Percentiles rank a stretch among this genome's conserved stretches.
phyloP scores from a whole-genome alignment of 2,329 filamentous ascomycete species.

The Parascedosporium putredinis region DNA sequence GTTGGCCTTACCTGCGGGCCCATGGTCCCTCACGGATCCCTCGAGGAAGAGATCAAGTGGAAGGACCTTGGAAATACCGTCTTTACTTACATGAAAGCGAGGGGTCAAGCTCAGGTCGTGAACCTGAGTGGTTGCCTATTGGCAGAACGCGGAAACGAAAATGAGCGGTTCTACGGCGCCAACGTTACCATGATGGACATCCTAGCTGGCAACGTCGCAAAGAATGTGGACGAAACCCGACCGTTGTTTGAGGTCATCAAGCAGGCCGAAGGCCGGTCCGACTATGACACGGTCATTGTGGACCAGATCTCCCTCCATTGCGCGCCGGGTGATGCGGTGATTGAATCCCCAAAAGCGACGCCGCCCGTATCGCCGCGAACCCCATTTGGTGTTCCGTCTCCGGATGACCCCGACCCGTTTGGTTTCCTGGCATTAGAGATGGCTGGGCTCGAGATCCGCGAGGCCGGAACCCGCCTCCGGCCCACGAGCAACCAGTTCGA shows the following conservation, averaged over 20 bases:
- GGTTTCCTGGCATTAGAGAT: slow-evolving; percentile 85
- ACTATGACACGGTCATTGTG: slow-evolving; percentile 60
- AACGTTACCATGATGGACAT: slow-evolving; percentile 44
- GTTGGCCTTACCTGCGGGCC: slow-evolving; percentile 69
- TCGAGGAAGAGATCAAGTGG: slow-evolving; percentile 41
- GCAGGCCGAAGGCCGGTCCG: slow-evolving; percentile 71
- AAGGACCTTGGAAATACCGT: slow-evolving; percentile 44
- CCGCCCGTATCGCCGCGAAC: slow-evolving; percentile 26
- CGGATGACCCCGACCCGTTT: slow-evolving; percentile 81
- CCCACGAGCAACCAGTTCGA: slow-evolving; percentile 75
- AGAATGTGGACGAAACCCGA: slow-evolving; percentile 41
- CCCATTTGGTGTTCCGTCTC: slow-evolving; percentile 67
- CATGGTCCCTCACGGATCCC: slow-evolving; percentile 44
- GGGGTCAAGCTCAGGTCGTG: slow-evolving; percentile 43
- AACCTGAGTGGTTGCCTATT: slow-evolving; percentile 47
- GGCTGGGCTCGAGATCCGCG: slow-evolving; percentile 78
- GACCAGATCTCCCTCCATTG: slow-evolving; percentile 53
- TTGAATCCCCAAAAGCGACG: slow-evolving; percentile 32
- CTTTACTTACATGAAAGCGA: slow-evolving; percentile 48
- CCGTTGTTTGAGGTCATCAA: slow-evolving; percentile 74
- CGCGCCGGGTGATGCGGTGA: slow-evolving; percentile 63
- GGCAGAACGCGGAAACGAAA: slow-evolving; percentile 47
- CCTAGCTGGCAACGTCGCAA: slow-evolving; percentile 44
- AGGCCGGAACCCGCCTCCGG: slow-evolving; percentile 63
- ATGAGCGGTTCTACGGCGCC: slow-evolving; percentile 46